phyloP scores from a whole-genome alignment of 2,329 filamentous ascomycete species.

The Lachnellula suecica region DNA sequence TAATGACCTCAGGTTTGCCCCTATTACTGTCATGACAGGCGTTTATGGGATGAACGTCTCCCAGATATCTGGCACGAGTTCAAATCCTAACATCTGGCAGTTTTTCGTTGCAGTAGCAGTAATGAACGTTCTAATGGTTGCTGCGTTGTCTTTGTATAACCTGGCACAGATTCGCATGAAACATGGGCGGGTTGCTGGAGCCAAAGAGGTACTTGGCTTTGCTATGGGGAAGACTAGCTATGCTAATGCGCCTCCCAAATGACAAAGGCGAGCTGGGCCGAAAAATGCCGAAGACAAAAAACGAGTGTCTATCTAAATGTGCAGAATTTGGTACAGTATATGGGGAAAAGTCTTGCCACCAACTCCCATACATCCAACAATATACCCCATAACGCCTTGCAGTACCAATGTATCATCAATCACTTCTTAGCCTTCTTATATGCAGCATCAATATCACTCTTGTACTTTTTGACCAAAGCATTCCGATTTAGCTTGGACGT shows the following conservation, averaged over 20 bases:
- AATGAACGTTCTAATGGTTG: constrained; percentile 20
- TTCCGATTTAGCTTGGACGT: constrained; percentile 70
- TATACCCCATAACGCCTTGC: too few relatives aligned
- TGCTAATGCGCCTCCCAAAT: neutral
- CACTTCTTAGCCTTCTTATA: constrained; percentile 39
- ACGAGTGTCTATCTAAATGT: too few relatives aligned
- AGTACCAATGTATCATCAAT: too few relatives aligned
- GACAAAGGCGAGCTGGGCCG: too few relatives aligned
- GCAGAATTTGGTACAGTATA: too few relatives aligned
- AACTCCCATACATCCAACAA: too few relatives aligned
- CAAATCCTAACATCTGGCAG: constrained; percentile 30
- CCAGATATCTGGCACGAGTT: constrained; percentile 22
- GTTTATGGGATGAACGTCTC: constrained; percentile 33
- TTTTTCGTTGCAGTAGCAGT: constrained; percentile 27
- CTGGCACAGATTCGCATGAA: constrained; percentile 18
- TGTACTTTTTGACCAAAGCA: constrained; percentile 59
- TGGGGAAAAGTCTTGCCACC: too few relatives aligned
- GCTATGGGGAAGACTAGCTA: constrained; percentile 15
- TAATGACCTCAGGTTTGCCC: constrained; percentile 17
- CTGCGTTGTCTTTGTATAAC: constrained; percentile 11
- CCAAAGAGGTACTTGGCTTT: constrained; percentile 22
- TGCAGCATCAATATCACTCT: constrained; percentile 58
- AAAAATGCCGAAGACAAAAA: too few relatives aligned
- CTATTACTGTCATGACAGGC: constrained; percentile 26
- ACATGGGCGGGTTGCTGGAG: constrained; percentile 13